A percentile compares a stretch with the other conserved stretches of the same genome.
Conservation (phyloP, 441 rosid genomes). For the Arabidopsis hybrid region DNA sequence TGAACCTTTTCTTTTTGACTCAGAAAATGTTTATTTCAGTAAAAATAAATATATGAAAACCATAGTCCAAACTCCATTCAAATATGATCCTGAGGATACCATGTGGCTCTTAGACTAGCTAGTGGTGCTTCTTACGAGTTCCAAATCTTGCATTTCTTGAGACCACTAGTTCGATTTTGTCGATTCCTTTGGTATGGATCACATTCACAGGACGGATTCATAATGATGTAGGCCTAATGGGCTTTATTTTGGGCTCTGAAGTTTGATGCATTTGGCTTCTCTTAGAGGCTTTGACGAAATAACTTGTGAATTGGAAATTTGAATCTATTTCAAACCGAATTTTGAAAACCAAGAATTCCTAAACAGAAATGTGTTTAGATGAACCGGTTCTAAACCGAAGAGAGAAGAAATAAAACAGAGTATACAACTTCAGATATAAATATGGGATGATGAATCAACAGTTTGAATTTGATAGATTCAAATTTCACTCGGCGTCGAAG, state of each 20-base stretch:
- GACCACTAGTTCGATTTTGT: not conserved
- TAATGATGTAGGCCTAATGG: not conserved
- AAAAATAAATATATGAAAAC: not conserved
- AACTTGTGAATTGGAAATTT: not conserved
- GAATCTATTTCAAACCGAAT: not conserved
- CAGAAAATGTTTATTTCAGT: not conserved
- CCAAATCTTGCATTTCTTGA: not conserved
- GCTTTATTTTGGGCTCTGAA: not conserved
- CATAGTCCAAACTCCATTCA: not conserved
- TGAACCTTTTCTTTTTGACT: not conserved
- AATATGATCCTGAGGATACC: not conserved
- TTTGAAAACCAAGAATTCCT: constrained; percentile 16
- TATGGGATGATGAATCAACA: not conserved
- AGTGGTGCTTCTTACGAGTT: not conserved
- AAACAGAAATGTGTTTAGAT: constrained; percentile 32
- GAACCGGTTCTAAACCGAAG: constrained; percentile 34
- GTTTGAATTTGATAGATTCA: constrained; percentile 23
- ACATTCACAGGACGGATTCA: not conserved
- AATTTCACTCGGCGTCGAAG: constrained; percentile 57
- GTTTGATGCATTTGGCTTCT: not conserved
- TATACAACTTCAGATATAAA: constrained; percentile 30
- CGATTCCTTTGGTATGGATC: not conserved
- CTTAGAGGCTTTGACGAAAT: not conserved
- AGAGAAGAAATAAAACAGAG: constrained; percentile 25
- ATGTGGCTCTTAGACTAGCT: not conserved